phyloP scores from a whole-genome alignment of 148 eudicot species.

The Silene latifolia region DNA sequence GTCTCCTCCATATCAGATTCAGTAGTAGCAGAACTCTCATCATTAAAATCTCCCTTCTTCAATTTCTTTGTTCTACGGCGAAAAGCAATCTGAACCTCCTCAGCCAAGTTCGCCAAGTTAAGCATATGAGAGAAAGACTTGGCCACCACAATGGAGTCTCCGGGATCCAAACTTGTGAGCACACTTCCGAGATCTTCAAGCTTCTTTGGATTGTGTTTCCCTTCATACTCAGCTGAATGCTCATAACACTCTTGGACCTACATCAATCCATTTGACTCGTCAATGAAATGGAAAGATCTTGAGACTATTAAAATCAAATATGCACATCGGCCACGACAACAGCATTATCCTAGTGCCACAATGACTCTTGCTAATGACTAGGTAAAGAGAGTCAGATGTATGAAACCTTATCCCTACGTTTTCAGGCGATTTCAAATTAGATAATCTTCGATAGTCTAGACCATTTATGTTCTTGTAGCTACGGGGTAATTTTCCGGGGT shows the following conservation, averaged over 20 bases:
- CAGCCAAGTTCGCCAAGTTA: constrained; percentile 91
- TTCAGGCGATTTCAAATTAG: background rate
- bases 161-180: constrained; percentile 84
- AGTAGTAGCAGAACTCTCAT: constrained; percentile 81
- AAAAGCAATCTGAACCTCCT: constrained; percentile 89
- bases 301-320: background rate
- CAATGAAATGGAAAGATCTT: background rate
- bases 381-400: too few species aligned
- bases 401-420: background rate
- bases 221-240: constrained; percentile 91
- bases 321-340: too few species aligned
- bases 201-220: constrained; percentile 64
- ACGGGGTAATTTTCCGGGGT: background rate
- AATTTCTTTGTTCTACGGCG: constrained; percentile 76
- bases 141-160: constrained; percentile 88
- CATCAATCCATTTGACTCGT: constrained; percentile 17
- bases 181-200: constrained; percentile 89
- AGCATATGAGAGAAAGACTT: constrained; percentile 96
- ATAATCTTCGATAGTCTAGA: background rate
- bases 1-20: constrained; percentile 96
- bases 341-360: too few species aligned
- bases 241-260: constrained; percentile 98
- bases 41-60: constrained; percentile 83
- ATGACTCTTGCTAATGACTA: too few species aligned
- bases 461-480: too few species aligned